Conservation (phyloP, 1,284 basidiomycete species). For the Butyriboletus appendiculatus region DNA sequence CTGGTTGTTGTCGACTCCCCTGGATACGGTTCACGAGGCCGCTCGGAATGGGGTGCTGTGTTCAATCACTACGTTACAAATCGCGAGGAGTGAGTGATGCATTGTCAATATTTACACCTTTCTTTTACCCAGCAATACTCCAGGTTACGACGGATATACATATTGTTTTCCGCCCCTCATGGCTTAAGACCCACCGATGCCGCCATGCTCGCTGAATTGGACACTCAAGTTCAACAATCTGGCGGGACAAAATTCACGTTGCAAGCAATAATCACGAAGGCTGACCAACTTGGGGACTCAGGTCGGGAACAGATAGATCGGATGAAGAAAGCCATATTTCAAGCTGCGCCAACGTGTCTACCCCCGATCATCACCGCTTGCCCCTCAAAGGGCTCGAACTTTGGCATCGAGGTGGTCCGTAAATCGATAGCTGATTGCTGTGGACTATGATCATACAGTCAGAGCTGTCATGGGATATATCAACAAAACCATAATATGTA, state of each 20-base stretch:
- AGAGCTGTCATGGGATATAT: background rate
- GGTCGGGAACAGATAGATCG: constrained; percentile 28
- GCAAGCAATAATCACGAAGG: constrained; percentile 73
- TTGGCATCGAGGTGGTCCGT: constrained; percentile 59
- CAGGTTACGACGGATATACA: constrained; percentile 68
- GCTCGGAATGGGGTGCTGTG: constrained; percentile 69
- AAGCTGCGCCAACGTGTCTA: constrained; percentile 59
- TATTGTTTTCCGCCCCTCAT: constrained; percentile 69
- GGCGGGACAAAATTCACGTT: constrained; percentile 51
- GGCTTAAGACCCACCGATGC: constrained; percentile 55
- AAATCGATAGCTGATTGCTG: constrained; percentile 60
- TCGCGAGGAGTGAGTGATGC: constrained; percentile 54
- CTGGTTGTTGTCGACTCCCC: constrained; percentile 74
- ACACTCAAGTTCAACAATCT: constrained; percentile 35
- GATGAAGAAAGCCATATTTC: constrained; percentile 37
- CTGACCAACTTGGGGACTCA: constrained; percentile 48
- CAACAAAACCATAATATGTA: background rate
- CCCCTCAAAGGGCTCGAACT: constrained; percentile 45
- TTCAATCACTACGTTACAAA: constrained; percentile 63
- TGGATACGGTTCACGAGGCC: constrained; percentile 73
- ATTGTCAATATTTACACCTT: background rate
- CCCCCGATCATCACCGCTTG: constrained; percentile 56
- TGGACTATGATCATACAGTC: constrained; percentile 15
- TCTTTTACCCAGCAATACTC: background rate
- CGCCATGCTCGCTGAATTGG: constrained; percentile 61